A percentile compares a stretch with the other conserved stretches of the same genome.
phyloP scores from a whole-genome alignment of 2,329 filamentous ascomycete species.

The Colletotrichum aenigma region DNA sequence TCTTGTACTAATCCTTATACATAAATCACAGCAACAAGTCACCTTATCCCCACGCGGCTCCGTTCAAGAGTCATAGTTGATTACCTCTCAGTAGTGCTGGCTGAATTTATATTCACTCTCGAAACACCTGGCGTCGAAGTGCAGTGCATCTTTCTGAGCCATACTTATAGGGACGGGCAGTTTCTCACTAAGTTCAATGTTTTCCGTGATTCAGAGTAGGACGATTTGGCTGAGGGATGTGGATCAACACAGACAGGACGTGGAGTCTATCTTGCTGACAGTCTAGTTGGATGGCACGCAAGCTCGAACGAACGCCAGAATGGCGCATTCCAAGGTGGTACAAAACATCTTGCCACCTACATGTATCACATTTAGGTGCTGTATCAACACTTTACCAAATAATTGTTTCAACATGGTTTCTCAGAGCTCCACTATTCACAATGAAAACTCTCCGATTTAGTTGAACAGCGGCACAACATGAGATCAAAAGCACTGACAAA shows the following conservation, averaged over 20 bases:
- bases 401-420: not conserved
- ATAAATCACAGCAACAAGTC: not conserved
- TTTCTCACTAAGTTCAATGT: not conserved
- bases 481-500: not conserved
- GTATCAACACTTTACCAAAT: not conserved
- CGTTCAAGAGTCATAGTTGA: not conserved
- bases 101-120: not conserved
- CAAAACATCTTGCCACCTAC: not conserved
- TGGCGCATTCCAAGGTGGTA: too few species aligned
- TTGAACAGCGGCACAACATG: not conserved
- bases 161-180: not conserved
- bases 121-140: not conserved
- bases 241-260: too few species aligned
- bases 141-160: not conserved
- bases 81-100: not conserved
- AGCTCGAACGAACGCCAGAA: too few species aligned
- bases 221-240: too few species aligned
- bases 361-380: fast-evolving
- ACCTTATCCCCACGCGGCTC: not conserved
- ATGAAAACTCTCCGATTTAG: not conserved
- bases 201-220: too few species aligned
- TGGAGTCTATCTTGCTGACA: fast-evolving
- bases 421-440: not conserved
- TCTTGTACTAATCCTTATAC: not conserved
- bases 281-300: too few species aligned